phyloP scores from a whole-genome alignment of 2,329 filamentous ascomycete species.

The Trichoderma gracile region DNA sequence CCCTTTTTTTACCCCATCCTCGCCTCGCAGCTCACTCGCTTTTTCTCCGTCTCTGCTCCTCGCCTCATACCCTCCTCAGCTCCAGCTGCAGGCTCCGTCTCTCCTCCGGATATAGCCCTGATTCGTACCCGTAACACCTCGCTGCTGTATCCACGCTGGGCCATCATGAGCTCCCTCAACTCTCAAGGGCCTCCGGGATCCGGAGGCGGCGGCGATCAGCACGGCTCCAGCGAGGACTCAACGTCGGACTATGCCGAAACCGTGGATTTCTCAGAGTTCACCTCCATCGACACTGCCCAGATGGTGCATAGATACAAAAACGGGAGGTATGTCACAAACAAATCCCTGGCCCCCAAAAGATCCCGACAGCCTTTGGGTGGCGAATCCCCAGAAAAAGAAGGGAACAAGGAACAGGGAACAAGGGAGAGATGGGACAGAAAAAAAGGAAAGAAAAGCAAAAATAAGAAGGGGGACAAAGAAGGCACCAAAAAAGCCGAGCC shows the following conservation, averaged over 20 bases:
- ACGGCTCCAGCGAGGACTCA: slow-evolving; percentile 33
- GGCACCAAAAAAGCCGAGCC: neutral
- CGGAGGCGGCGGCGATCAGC: slow-evolving; percentile 32
- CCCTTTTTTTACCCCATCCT: neutral
- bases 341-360: neutral
- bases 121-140: too few species aligned
- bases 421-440: neutral
- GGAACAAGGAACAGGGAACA: neutral
- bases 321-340: slow-evolving; percentile 37
- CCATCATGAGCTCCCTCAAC: slow-evolving; percentile 3
- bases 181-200: slow-evolving; percentile 12
- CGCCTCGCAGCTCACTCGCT: neutral
- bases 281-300: slow-evolving; percentile 40
- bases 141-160: neutral
- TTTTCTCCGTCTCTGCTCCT: neutral
- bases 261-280: slow-evolving; percentile 43
- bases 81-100: neutral
- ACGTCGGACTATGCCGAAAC: slow-evolving; percentile 46
- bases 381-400: neutral
- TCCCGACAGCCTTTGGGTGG: neutral
- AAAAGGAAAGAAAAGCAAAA: neutral
- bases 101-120: neutral
- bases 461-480: neutral
- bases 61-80: neutral
- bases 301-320: slow-evolving; percentile 41